A percentile compares a stretch with the other conserved stretches of the same genome.
Conservation (phyloP, 192 early-diverging fungal genomes). For the Martensiomyces pterosporus region DNA sequence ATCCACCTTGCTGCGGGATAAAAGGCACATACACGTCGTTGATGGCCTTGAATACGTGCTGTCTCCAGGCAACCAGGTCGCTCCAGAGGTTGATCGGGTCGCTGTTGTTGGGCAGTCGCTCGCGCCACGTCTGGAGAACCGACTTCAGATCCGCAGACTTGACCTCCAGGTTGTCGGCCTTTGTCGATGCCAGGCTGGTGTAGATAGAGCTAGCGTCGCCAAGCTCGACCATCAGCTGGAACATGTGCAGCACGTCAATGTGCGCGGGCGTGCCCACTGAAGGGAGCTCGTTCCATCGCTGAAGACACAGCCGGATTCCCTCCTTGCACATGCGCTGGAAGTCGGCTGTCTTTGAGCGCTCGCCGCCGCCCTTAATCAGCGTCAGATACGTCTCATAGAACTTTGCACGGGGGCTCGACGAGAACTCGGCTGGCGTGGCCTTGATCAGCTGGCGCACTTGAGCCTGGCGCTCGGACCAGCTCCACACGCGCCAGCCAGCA, state of each 20-base stretch:
- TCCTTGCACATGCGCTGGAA: slow-evolving; percentile 83
- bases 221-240: slow-evolving; percentile 96
- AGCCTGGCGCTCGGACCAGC: slow-evolving; percentile 77
- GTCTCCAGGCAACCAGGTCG: slow-evolving; percentile 95
- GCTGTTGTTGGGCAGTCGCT: slow-evolving; percentile 93
- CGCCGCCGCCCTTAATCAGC: slow-evolving; percentile 61
- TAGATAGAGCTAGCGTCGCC: slow-evolving; percentile 90
- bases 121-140: slow-evolving; percentile 91
- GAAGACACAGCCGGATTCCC: slow-evolving; percentile 78
- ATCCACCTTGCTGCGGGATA: slow-evolving; percentile 48
- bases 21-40: slow-evolving; percentile 93
- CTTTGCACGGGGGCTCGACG: slow-evolving; percentile 61
- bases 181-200: slow-evolving; percentile 72
- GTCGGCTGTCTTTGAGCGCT: slow-evolving; percentile 54
- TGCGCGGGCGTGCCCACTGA: slow-evolving; percentile 81
- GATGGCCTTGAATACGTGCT: slow-evolving; percentile 94
- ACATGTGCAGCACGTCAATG: slow-evolving; percentile 80
- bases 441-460: slow-evolving; percentile 63
- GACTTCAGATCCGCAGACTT: slow-evolving; percentile 88
- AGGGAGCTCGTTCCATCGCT: slow-evolving; percentile 89
- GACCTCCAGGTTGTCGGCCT: slow-evolving; percentile 75
- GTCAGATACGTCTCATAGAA: slow-evolving; percentile 86
- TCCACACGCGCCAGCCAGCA: slow-evolving; percentile 90
- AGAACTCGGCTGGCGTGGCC: slow-evolving; percentile 62
- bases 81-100: slow-evolving; percentile 99